phyloP scores from a whole-genome alignment of 495 filamentous ascomycete species.

The Daldinia vernicosa region DNA sequence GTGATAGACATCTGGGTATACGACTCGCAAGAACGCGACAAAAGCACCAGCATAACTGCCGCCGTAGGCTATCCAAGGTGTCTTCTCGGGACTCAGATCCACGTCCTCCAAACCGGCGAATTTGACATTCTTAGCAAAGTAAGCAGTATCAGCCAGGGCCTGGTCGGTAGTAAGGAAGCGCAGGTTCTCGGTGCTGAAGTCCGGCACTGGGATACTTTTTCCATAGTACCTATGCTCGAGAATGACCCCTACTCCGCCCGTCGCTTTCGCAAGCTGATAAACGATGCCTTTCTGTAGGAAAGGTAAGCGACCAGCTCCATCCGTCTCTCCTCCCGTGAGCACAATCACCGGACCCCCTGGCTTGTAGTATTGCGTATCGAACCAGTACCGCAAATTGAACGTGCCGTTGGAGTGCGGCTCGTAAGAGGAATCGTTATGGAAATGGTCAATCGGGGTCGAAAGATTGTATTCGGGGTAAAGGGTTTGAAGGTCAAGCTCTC shows the following conservation, averaged over 20 bases:
- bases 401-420: constrained; percentile 69
- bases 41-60: constrained; percentile 79
- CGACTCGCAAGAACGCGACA: constrained; percentile 71
- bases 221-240: constrained; percentile 82
- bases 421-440: constrained; percentile 74
- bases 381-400: constrained; percentile 76
- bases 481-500: constrained; percentile 51
- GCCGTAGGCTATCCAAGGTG: constrained; percentile 75
- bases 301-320: constrained; percentile 62
- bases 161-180: constrained; percentile 82
- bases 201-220: constrained; percentile 63
- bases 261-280: constrained; percentile 67
- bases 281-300: constrained; percentile 77
- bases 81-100: constrained; percentile 65
- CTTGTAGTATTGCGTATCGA: constrained; percentile 71
- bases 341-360: constrained; percentile 78
- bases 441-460: constrained; percentile 76
- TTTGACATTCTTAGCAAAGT: constrained; percentile 72
- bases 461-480: constrained; percentile 69
- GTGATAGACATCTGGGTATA: constrained; percentile 75
- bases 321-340: constrained; percentile 71
- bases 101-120: constrained; percentile 71
- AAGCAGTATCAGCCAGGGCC: constrained; percentile 74
- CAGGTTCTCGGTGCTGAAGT: constrained; percentile 70
- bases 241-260: constrained; percentile 75